Evolutionary conservation across 75 land plant species (phyloP).

Genomic region (Azolla pinnata): DNA sequence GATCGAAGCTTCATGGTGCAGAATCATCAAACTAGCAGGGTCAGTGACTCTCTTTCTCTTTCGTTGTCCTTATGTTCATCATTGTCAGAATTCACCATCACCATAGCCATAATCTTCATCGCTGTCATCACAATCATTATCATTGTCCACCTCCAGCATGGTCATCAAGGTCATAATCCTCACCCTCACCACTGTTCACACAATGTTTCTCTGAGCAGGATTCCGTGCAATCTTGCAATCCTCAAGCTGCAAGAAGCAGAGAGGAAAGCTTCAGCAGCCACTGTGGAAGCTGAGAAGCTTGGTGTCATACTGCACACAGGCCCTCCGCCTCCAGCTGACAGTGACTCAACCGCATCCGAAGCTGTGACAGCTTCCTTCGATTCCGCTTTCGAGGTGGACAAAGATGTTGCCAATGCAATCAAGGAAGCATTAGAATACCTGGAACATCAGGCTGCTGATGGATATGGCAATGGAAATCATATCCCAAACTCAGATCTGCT

Average conservation of each 20-base stretch:
- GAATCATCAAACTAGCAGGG: constrained; percentile 79
- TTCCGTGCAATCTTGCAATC: constrained; percentile 57
- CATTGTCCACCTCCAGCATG: no score
- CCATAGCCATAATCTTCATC: no score
- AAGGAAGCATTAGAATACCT: constrained; percentile 48
- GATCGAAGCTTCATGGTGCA: constrained; percentile 94
- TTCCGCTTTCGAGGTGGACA: constrained; percentile 82
- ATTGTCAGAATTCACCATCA: no score
- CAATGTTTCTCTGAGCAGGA: constrained; percentile 28
- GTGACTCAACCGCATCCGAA: constrained; percentile 28
- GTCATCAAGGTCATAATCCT: no score
- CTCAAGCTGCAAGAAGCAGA: constrained; percentile 42
- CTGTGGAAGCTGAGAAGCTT: constrained; percentile 45
- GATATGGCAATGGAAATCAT: not conserved
- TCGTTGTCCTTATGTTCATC: no score
- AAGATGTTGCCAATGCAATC: constrained; percentile 74
- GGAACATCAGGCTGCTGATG: not conserved
- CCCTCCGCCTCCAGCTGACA: constrained; percentile 29
- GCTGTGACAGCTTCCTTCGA: constrained; percentile 63
- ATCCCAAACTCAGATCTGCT: no score
- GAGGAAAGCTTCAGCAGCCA: constrained; percentile 52
- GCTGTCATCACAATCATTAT: no score
- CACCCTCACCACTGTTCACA: not conserved
- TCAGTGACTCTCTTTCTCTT: no score
- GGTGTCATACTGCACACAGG: constrained; percentile 60